These are phyloP conservation scores for Apiotrichum sp. DNA, from an alignment of 1,284 basidiomycete genomes.

Conservation along the genomic window DNA sequence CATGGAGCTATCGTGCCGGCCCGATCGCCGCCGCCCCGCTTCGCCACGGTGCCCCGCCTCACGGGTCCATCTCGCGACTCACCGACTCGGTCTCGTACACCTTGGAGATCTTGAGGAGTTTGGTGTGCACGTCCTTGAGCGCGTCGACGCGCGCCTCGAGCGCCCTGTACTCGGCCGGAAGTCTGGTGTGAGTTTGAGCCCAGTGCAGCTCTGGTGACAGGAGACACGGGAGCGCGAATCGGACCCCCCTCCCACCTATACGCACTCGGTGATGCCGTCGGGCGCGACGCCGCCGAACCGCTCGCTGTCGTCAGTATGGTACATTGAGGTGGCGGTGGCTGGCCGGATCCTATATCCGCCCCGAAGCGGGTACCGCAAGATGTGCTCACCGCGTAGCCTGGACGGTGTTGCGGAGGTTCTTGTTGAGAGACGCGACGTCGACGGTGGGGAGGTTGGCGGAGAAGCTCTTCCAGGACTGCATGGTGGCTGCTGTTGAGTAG, in stretches of 20 bases:
- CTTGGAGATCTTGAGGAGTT: conserved; percentile 76
- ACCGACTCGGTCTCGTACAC: conserved; percentile 70
- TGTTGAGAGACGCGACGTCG: conserved; percentile 54
- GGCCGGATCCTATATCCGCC: too few species aligned
- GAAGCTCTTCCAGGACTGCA: conserved; percentile 46
- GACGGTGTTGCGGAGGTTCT: conserved; percentile 76
- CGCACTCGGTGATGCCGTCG: conserved; percentile 85
- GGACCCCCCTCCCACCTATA: conserved; percentile 32
- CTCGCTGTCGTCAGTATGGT: conserved; percentile 52
- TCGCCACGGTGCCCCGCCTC: too few species aligned
- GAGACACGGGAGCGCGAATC: not conserved
- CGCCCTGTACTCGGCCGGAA: conserved; percentile 79
- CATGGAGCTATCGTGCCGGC: too few species aligned
- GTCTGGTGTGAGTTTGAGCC: conserved; percentile 13
- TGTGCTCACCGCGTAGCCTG: conserved; percentile 65
- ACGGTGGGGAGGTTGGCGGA: conserved; percentile 39
- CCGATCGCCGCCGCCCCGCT: too few species aligned
- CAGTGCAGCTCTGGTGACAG: too few species aligned
- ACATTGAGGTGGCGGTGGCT: too few species aligned
- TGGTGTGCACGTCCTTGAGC: conserved; percentile 69
- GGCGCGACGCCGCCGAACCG: conserved; percentile 78
- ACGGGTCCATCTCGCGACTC: conserved; percentile 10
- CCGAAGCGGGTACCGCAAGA: too few species aligned
- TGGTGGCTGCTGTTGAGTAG: conserved; percentile 8
- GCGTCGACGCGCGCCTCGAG: conserved; percentile 92